Percentiles rank a stretch among this genome's conserved stretches.
These are phyloP conservation scores for Saccharomycopsis phalli DNA, from an alignment of 1,139 yeast species.

Conservation along the genomic window DNA sequence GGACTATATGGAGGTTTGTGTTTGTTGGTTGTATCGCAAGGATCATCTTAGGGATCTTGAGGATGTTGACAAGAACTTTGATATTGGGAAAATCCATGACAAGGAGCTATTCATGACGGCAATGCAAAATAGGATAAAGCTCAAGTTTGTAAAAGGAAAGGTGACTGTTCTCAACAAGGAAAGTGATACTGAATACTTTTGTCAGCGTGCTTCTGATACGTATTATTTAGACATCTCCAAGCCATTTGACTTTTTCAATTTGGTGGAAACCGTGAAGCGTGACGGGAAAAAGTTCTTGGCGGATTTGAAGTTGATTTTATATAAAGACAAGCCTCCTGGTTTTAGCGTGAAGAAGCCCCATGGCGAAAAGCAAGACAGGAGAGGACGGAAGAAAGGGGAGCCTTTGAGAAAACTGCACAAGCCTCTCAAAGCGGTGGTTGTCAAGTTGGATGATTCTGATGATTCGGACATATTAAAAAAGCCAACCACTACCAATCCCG, in stretches of 20 bases:
- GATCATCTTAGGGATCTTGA: slow-evolving; percentile 2
- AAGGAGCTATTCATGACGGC: slow-evolving; percentile 15
- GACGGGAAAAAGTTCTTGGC: neutral
- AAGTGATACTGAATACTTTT: slow-evolving; percentile 6
- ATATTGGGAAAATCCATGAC: slow-evolving; percentile 5
- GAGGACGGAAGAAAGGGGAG: too few species aligned
- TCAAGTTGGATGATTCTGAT: too few species aligned
- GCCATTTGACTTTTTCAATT: slow-evolving; percentile 12
- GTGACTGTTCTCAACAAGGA: slow-evolving; percentile 6
- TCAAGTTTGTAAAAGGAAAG: slow-evolving; percentile 8
- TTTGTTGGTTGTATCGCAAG: slow-evolving; percentile 6
- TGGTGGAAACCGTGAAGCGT: slow-evolving; percentile 5
- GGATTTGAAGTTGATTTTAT: neutral
- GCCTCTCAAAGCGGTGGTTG: too few species aligned
- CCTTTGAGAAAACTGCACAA: too few species aligned
- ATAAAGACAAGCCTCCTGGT: too few species aligned
- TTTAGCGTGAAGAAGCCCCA: too few species aligned
- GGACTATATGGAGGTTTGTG: slow-evolving; percentile 15
- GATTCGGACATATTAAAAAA: too few species aligned
- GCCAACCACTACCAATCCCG: too few species aligned
- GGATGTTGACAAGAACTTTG: neutral
- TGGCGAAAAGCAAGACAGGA: too few species aligned
- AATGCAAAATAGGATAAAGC: neutral
- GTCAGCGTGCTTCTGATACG: slow-evolving; percentile 14
- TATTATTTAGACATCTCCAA: slow-evolving; percentile 5